phyloP scores from a whole-genome alignment of 2,329 filamentous ascomycete species.

The Penicillium occitanis region DNA sequence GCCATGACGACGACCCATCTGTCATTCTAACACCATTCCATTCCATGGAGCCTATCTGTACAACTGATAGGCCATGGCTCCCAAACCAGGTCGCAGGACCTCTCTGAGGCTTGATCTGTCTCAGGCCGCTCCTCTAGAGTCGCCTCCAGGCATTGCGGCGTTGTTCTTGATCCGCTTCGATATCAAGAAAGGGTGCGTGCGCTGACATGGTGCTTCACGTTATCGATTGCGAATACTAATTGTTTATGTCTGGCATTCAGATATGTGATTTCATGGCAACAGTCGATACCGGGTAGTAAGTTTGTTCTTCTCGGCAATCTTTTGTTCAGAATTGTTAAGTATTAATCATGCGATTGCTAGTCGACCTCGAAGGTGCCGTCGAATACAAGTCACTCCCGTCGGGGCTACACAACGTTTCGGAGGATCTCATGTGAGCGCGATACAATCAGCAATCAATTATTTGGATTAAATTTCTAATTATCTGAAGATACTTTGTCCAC shows the following conservation, averaged over 20 bases:
- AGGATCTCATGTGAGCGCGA: slow-evolving; percentile 66
- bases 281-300: slow-evolving; percentile 65
- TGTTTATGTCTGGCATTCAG: slow-evolving; percentile 37
- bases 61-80: slow-evolving; percentile 30
- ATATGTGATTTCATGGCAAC: slow-evolving; percentile 86
- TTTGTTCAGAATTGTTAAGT: background rate
- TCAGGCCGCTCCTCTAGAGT: slow-evolving; percentile 33
- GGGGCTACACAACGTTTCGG: slow-evolving; percentile 80
- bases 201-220: background rate
- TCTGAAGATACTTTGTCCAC: slow-evolving; percentile 84
- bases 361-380: slow-evolving; percentile 75
- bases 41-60: slow-evolving; percentile 28
- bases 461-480: slow-evolving; percentile 2
- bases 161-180: slow-evolving; percentile 90
- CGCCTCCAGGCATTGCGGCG: slow-evolving; percentile 62
- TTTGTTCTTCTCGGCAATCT: slow-evolving; percentile 10
- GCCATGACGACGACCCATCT: background rate
- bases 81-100: slow-evolving; percentile 32
- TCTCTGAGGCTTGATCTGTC: slow-evolving; percentile 37
- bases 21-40: background rate
- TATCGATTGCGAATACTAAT: background rate
- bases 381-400: slow-evolving; percentile 97
- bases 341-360: slow-evolving; percentile 31
- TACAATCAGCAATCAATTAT: slow-evolving; percentile 21
- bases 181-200: slow-evolving; percentile 74